Conservation (phyloP, 768 basidiomycete genomes). For the Daedalea quercina region DNA sequence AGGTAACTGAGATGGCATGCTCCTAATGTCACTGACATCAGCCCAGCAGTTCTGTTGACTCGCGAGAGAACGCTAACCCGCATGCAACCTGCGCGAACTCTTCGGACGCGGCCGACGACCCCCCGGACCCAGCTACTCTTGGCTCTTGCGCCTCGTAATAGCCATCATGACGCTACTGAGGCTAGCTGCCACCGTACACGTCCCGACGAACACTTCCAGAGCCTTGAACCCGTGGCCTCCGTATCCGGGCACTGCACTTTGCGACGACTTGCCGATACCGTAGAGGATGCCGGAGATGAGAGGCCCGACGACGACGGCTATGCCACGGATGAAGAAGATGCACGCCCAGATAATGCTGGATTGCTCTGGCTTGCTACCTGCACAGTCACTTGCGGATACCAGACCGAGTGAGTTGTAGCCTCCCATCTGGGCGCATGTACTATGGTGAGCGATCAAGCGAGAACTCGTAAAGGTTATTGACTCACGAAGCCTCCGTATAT, state of each 20-base stretch:
- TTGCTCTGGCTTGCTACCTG: slow-evolving; percentile 16
- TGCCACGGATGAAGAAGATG: slow-evolving; percentile 14
- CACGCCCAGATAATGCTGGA: slow-evolving; percentile 11
- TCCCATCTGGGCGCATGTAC: slow-evolving; percentile 10
- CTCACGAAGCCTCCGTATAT: slow-evolving; percentile 19
- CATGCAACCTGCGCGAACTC: too few relatives aligned
- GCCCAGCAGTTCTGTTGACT: too few relatives aligned
- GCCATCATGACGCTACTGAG: slow-evolving; percentile 13
- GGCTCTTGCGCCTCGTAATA: slow-evolving; percentile 4
- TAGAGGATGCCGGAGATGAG: slow-evolving; percentile 16
- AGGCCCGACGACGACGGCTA: slow-evolving; percentile 17
- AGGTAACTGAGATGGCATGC: too few relatives aligned
- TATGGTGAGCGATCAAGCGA: neutral
- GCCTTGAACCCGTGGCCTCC: slow-evolving; percentile 16
- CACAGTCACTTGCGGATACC: slow-evolving; percentile 14
- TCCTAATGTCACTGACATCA: too few relatives aligned
- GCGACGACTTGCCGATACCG: slow-evolving; percentile 12
- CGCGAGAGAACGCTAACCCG: neutral
- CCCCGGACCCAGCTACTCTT: neutral
- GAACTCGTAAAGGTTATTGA: neutral
- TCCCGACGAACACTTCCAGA: slow-evolving; percentile 19
- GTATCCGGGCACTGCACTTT: slow-evolving; percentile 5
- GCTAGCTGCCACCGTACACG: slow-evolving; percentile 15
- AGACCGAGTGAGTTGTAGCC: slow-evolving; percentile 16
- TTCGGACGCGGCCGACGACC: neutral